Evolutionary conservation across 306 rosid species (phyloP).

Genomic region (Gastrolobium bilobum): DNA sequence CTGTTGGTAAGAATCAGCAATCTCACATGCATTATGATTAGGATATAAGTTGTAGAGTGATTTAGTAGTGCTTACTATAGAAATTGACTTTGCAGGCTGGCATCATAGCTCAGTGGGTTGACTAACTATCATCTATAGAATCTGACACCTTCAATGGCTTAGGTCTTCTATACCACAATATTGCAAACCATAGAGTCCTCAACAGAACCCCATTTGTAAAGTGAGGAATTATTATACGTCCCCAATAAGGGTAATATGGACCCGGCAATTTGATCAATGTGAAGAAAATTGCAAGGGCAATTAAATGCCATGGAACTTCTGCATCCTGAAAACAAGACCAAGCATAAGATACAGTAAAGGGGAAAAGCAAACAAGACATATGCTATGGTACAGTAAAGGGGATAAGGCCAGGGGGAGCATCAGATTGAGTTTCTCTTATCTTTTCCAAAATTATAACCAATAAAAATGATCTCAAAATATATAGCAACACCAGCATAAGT

Average conservation of each 20-base stretch:
- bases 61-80: conserved; percentile 33
- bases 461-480: conserved; percentile 26
- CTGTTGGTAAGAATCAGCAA: not conserved
- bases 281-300: conserved; percentile 76
- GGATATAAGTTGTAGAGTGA: conserved; percentile 6
- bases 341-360: conserved; percentile 29
- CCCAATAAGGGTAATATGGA: conserved; percentile 93
- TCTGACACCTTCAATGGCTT: conserved; percentile 45
- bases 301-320: conserved; percentile 94
- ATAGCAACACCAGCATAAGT: not conserved
- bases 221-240: conserved; percentile 86
- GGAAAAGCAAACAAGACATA: conserved; percentile 26
- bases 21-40: conserved; percentile 5
- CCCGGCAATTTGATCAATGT: conserved; percentile 85
- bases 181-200: conserved; percentile 57
- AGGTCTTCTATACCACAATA: conserved; percentile 58
- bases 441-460: not conserved
- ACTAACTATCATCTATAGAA: conserved; percentile 40
- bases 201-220: conserved; percentile 68
- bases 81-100: conserved; percentile 36
- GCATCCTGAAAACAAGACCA: conserved; percentile 73
- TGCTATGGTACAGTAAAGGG: not conserved
- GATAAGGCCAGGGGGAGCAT: not conserved
- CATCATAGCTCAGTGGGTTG: conserved; percentile 22
- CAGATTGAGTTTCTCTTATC: not conserved